A percentile compares a stretch with the other conserved stretches of the same genome.
Evolutionary conservation across 1,139 yeast genomes (phyloP).

Genomic region (Kodamaea sp.): DNA sequence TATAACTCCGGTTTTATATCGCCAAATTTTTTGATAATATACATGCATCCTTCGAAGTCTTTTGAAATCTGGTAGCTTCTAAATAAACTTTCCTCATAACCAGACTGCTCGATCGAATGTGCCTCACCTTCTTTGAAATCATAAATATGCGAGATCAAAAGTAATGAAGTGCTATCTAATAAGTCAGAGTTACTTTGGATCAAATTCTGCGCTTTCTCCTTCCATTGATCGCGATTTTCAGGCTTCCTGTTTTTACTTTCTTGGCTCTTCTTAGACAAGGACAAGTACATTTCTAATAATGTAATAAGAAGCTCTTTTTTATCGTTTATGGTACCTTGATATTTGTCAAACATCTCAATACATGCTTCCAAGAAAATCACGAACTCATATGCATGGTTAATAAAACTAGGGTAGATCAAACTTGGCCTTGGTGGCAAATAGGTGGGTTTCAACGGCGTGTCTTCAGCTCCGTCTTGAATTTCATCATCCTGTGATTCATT

Average conservation of each 20-base stretch:
- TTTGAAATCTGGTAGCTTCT: constrained; percentile 57
- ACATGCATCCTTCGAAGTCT: constrained; percentile 55
- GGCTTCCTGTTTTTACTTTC: constrained; percentile 23
- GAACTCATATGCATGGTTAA: constrained; percentile 81
- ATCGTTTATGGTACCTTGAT: constrained; percentile 69
- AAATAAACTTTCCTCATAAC: constrained; percentile 62
- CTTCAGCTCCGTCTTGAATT: background rate
- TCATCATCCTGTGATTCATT: constrained; percentile 6
- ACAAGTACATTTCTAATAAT: constrained; percentile 74
- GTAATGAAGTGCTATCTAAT: constrained; percentile 57
- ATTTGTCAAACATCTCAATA: constrained; percentile 69
- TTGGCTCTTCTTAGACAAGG: constrained; percentile 45
- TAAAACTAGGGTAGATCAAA: constrained; percentile 80
- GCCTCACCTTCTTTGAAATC: constrained; percentile 50
- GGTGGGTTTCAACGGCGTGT: constrained; percentile 45
- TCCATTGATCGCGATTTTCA: constrained; percentile 44
- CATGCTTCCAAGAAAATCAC: constrained; percentile 95
- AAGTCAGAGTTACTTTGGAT: constrained; percentile 38
- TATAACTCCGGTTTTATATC: constrained; percentile 61
- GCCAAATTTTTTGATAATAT: constrained; percentile 58
- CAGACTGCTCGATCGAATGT: constrained; percentile 34
- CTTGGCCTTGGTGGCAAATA: constrained; percentile 92
- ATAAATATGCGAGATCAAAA: constrained; percentile 65
- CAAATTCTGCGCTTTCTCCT: constrained; percentile 55
- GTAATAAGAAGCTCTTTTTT: constrained; percentile 72